phyloP scores from a whole-genome alignment of 306 rosid species.

The Trifolium fragiferum region DNA sequence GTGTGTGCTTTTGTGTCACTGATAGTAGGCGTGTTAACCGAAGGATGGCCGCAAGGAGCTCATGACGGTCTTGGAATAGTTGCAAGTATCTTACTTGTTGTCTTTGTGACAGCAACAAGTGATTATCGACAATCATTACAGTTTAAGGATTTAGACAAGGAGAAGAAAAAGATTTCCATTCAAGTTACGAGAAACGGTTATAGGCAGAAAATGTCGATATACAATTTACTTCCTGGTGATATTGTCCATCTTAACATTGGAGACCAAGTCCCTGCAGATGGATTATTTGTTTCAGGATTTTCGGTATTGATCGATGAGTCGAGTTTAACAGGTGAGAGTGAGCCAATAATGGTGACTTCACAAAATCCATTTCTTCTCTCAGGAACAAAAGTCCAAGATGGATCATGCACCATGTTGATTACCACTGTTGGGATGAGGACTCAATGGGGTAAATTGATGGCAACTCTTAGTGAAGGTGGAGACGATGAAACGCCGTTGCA shows the following conservation, averaged over 20 bases:
- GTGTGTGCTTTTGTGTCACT: conserved; percentile 83
- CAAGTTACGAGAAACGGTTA: conserved; percentile 93
- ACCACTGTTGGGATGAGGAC: conserved; percentile 98
- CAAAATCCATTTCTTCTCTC: conserved; percentile 88
- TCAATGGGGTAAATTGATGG: conserved; percentile 97
- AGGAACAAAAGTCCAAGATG: conserved; percentile 97
- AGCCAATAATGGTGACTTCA: conserved; percentile 74
- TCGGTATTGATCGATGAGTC: conserved; percentile 88
- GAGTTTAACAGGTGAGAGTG: conserved; percentile 96
- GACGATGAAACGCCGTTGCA: conserved; percentile 96
- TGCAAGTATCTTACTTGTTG: conserved; percentile 88
- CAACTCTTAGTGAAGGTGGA: conserved; percentile 94
- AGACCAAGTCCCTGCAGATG: conserved; percentile 94
- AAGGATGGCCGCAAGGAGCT: conserved; percentile 97
- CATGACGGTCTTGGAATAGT: conserved; percentile 98
- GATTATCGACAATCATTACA: conserved; percentile 92
- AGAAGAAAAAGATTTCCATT: conserved; percentile 82
- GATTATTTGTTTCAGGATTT: conserved; percentile 82
- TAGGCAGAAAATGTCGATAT: conserved; percentile 87
- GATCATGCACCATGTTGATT: conserved; percentile 85
- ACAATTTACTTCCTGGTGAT: conserved; percentile 87
- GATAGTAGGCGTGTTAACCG: conserved; percentile 71
- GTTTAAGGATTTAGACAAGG: conserved; percentile 95
- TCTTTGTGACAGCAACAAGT: conserved; percentile 87
- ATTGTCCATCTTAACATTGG: conserved; percentile 89